These are phyloP conservation scores for Purshia tridentata DNA, from an alignment of 306 rosid species.

Conservation along the genomic window DNA sequence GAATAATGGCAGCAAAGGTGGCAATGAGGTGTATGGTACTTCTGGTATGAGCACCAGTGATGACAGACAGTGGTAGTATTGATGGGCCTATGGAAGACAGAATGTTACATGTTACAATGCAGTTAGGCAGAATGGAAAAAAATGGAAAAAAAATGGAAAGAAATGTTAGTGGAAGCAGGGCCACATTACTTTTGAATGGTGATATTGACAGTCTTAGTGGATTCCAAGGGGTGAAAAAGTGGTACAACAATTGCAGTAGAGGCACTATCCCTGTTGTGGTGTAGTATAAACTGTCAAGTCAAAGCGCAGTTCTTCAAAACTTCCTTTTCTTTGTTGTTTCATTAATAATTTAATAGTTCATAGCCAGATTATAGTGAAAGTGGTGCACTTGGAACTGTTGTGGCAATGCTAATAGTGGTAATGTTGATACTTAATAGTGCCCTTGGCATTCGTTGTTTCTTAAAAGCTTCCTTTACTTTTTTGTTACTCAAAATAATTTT, in stretches of 20 bases:
- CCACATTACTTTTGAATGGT: neutral
- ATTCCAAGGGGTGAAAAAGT: neutral
- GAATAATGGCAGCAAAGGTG: neutral
- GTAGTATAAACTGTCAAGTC: neutral
- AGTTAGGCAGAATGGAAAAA: neutral
- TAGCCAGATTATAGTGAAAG: neutral
- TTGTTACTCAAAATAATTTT: neutral
- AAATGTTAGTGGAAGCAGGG: neutral
- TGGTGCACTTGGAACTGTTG: neutral
- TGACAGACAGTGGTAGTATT: neutral
- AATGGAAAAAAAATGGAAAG: too few species aligned
- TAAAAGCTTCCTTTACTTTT: neutral
- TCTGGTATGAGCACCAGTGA: neutral
- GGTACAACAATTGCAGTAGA: neutral
- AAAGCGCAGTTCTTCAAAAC: neutral
- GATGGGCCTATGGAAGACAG: neutral
- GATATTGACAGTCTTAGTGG: neutral
- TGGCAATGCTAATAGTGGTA: neutral
- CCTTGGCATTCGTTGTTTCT: neutral
- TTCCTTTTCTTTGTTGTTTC: neutral
- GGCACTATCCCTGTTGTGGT: neutral
- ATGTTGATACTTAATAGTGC: neutral
- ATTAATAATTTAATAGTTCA: too few species aligned
- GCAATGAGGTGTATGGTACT: neutral
- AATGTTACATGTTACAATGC: constrained; percentile 2